Conservation (phyloP, 805 yeast species). For the Nakazawaea ernobii region DNA sequence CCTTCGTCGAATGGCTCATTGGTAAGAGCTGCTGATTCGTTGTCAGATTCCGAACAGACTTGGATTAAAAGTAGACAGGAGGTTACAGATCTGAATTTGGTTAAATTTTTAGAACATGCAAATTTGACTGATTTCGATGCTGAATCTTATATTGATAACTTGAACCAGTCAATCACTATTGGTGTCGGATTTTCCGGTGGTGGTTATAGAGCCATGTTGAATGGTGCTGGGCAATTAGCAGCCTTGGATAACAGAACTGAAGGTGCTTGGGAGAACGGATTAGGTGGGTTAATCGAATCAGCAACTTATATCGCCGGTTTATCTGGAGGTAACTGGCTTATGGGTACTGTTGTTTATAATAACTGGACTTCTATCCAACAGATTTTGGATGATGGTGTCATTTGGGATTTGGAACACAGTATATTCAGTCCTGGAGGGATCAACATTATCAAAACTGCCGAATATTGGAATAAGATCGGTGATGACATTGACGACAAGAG, state of each 20-base stretch:
- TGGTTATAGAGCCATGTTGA: slow-evolving; percentile 84
- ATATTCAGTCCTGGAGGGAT: slow-evolving; percentile 61
- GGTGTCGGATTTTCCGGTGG: slow-evolving; percentile 77
- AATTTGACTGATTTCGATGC: slow-evolving; percentile 44
- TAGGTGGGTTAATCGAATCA: slow-evolving; percentile 72
- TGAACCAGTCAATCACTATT: slow-evolving; percentile 39
- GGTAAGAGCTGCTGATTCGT: slow-evolving; percentile 41
- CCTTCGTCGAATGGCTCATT: slow-evolving; percentile 30
- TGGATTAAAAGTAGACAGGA: slow-evolving; percentile 49
- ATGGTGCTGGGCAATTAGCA: slow-evolving; percentile 78
- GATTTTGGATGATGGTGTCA: slow-evolving; percentile 41
- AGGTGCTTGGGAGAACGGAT: slow-evolving; percentile 42
- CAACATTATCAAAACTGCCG: slow-evolving; percentile 44
- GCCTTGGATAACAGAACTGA: slow-evolving; percentile 73
- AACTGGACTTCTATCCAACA: slow-evolving; percentile 69
- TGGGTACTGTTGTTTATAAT: slow-evolving; percentile 62
- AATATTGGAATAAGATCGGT: slow-evolving; percentile 48
- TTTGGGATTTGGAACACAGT: slow-evolving; percentile 67
- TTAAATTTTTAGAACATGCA: slow-evolving; percentile 39
- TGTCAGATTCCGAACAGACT: slow-evolving; percentile 40
- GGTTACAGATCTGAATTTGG: slow-evolving; percentile 39
- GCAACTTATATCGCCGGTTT: slow-evolving; percentile 70
- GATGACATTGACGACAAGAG: slow-evolving; percentile 47
- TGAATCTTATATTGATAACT: slow-evolving; percentile 30
- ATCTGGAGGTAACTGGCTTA: slow-evolving; percentile 83